These are phyloP conservation scores for Trichosporon inkin DNA, from an alignment of 1,284 basidiomycete species.

Conservation along the genomic window DNA sequence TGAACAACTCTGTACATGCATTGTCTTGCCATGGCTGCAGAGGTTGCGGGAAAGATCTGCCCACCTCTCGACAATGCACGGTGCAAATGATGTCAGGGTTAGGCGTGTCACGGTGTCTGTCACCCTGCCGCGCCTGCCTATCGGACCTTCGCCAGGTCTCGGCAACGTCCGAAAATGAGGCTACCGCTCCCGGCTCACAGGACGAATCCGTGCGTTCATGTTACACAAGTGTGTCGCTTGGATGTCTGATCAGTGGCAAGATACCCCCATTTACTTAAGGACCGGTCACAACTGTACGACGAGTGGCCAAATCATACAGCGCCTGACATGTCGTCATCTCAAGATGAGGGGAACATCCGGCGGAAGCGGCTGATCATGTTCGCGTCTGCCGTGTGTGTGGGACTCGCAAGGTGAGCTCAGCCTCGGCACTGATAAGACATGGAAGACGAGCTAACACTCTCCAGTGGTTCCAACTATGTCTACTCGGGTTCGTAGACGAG, in stretches of 20 bases:
- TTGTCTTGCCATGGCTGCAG: neutral
- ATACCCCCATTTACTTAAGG: neutral
- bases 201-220: slow-evolving; percentile 1
- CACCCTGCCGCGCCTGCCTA: slow-evolving; percentile 2
- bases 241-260: slow-evolving; percentile 1
- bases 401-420: slow-evolving; percentile 20
- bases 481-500: slow-evolving; percentile 18
- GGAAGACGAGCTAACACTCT: neutral
- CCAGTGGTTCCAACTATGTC: slow-evolving; percentile 65
- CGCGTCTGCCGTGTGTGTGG: slow-evolving; percentile 18
- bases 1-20: neutral
- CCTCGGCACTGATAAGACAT: neutral
- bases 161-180: slow-evolving; percentile 5
- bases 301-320: neutral
- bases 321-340: neutral
- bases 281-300: neutral
- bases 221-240: neutral
- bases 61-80: no score
- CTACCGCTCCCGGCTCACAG: neutral
- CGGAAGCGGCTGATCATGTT: slow-evolving; percentile 17
- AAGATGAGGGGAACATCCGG: neutral
- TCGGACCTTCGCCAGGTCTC: neutral
- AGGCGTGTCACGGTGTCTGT: slow-evolving; percentile 6
- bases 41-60: no score
- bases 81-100: neutral